Percentiles rank a stretch among this genome's conserved stretches.
These are phyloP conservation scores for Aspergillus arachidicola DNA, from an alignment of 2,329 filamentous ascomycete genomes.

Conservation along the genomic window DNA sequence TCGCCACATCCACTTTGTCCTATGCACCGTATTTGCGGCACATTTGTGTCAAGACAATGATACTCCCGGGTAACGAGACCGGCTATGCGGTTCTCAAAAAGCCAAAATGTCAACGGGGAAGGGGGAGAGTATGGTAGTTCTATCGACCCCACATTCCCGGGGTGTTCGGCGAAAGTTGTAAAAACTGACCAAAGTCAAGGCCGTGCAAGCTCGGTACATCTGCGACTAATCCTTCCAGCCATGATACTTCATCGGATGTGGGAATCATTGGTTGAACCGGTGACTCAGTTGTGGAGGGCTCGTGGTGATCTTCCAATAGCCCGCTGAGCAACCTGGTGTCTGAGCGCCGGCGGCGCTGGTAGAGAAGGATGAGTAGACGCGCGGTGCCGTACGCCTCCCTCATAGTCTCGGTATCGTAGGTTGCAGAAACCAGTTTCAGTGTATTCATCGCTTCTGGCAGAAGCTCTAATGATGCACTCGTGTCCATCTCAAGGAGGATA, in stretches of 20 bases:
- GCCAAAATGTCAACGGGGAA: too few species aligned
- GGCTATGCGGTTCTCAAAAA: too few species aligned
- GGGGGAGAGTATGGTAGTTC: neutral
- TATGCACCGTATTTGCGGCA: too few species aligned
- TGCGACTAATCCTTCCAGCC: conserved; percentile 45
- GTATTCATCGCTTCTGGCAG: conserved; percentile 55
- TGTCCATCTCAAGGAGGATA: conserved; percentile 58
- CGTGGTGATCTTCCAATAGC: conserved; percentile 3
- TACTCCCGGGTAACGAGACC: too few species aligned
- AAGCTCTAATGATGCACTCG: conserved; percentile 48
- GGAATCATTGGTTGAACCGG: conserved; percentile 15
- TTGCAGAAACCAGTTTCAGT: conserved; percentile 42
- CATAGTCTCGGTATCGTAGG: conserved; percentile 50
- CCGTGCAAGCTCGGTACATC: conserved; percentile 46
- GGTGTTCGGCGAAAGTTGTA: conserved; percentile 20
- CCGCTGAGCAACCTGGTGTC: conserved; percentile 30
- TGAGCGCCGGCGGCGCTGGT: conserved; percentile 50
- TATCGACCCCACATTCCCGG: neutral
- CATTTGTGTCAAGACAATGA: too few species aligned
- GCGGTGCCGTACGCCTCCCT: conserved; percentile 57
- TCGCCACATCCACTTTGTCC: too few species aligned
- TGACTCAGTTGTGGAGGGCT: neutral
- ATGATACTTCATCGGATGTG: conserved; percentile 35
- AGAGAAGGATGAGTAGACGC: conserved; percentile 53
- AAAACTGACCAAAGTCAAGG: conserved; percentile 34